Percentiles rank a stretch among this genome's conserved stretches.
Evolutionary conservation across 371 early-diverging fungal genomes (phyloP).

Genomic region (Circinella umbellata): DNA sequence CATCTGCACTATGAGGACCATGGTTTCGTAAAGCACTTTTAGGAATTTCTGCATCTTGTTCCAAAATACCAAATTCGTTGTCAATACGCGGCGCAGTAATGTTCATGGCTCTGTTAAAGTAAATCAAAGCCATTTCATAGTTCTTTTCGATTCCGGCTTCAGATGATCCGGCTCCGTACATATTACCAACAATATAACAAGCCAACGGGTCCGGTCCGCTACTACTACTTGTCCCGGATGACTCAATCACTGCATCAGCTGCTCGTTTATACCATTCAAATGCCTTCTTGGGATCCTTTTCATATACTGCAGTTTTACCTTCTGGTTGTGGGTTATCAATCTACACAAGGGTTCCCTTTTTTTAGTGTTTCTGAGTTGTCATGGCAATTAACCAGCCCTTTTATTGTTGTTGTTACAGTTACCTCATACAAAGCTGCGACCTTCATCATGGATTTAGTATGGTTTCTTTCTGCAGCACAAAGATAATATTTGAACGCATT

Average conservation of each 20-base stretch:
- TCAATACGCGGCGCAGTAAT: constrained; percentile 51
- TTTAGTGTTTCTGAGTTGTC: neutral
- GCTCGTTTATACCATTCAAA: constrained; percentile 54
- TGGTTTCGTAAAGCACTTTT: constrained; percentile 40
- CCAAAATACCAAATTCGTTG: constrained; percentile 41
- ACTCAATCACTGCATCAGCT: constrained; percentile 39
- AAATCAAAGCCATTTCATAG: constrained; percentile 45
- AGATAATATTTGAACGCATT: constrained; percentile 45
- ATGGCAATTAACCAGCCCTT: too few relatives aligned
- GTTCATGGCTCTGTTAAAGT: constrained; percentile 53
- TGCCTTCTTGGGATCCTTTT: constrained; percentile 45
- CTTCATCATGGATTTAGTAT: constrained; percentile 52
- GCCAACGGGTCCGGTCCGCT: constrained; percentile 48
- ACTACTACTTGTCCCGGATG: constrained; percentile 28
- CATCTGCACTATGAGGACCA: constrained; percentile 46
- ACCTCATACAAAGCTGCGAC: constrained; percentile 49
- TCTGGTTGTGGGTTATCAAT: constrained; percentile 6
- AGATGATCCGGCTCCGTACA: constrained; percentile 46
- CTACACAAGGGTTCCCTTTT: neutral
- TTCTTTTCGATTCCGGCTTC: constrained; percentile 50
- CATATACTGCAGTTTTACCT: constrained; percentile 11
- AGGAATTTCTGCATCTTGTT: constrained; percentile 33
- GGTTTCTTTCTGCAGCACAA: constrained; percentile 50
- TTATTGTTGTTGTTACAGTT: neutral
- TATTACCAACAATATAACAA: constrained; percentile 51